Conservation (phyloP, 2,329 filamentous ascomycete species). For the Cucurbitaria berberidis region DNA sequence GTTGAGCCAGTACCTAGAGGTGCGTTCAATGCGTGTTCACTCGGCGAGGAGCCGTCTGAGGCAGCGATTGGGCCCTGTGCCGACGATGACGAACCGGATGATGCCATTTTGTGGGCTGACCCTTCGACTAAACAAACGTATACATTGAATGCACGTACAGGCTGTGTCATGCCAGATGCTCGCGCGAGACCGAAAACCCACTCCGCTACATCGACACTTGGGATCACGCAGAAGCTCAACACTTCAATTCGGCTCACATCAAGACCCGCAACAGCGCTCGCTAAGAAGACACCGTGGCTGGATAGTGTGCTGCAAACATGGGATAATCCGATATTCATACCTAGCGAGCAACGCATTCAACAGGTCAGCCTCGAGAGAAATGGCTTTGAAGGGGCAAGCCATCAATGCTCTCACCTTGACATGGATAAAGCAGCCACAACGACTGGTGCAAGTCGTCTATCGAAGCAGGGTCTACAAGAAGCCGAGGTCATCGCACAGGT, state of each 20-base stretch:
- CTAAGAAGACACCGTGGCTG: conserved; percentile 59
- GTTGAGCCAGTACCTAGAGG: conserved; percentile 16
- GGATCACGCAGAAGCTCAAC: conserved; percentile 27
- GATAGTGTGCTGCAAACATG: conserved; percentile 67
- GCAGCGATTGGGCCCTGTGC: neutral
- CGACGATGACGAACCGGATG: conserved; percentile 29
- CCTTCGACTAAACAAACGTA: conserved; percentile 62
- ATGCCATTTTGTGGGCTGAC: conserved; percentile 65
- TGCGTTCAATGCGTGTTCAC: conserved; percentile 9
- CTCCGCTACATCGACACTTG: neutral
- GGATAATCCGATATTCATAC: conserved; percentile 78
- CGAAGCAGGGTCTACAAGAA: conserved; percentile 57
- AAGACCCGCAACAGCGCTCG: conserved; percentile 11
- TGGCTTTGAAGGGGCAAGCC: conserved; percentile 1
- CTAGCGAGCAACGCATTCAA: conserved; percentile 52
- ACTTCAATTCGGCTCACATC: conserved; percentile 42
- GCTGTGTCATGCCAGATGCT: conserved; percentile 45
- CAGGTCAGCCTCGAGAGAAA: conserved; percentile 40
- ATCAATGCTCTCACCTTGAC: conserved; percentile 16
- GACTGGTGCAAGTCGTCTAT: conserved; percentile 54
- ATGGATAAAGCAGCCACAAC: conserved; percentile 27
- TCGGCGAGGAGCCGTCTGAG: neutral
- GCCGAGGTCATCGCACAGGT: conserved; percentile 81
- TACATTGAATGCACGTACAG: conserved; percentile 63
- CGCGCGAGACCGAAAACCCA: conserved; percentile 16